Conservation (phyloP, 2,329 filamentous ascomycete species). For the Kalaharituber pfeilii region DNA sequence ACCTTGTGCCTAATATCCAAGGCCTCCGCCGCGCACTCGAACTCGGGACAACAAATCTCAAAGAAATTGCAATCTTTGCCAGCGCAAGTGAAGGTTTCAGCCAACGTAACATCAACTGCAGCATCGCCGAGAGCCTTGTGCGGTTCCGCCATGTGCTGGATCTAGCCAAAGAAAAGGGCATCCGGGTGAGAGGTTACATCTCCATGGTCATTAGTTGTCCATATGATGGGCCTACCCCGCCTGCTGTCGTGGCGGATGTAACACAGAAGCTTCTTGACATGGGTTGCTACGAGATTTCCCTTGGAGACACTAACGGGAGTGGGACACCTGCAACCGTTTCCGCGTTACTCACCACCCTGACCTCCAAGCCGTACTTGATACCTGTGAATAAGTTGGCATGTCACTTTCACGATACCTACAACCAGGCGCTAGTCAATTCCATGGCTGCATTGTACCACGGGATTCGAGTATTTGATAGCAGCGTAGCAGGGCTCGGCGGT, state of each 20-base stretch:
- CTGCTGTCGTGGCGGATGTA: slow-evolving; percentile 46
- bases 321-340: slow-evolving; percentile 38
- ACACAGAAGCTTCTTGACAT: slow-evolving; percentile 58
- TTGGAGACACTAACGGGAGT: slow-evolving; percentile 83
- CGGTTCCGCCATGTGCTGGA: slow-evolving; percentile 54
- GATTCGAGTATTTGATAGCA: slow-evolving; percentile 60
- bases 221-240: slow-evolving; percentile 50
- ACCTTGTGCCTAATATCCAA: slow-evolving; percentile 60
- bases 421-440: slow-evolving; percentile 67
- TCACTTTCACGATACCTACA: slow-evolving; percentile 83
- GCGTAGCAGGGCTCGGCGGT: slow-evolving; percentile 63
- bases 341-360: slow-evolving; percentile 25
- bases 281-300: slow-evolving; percentile 76
- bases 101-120: slow-evolving; percentile 66
- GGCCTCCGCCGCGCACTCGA: slow-evolving; percentile 38
- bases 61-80: slow-evolving; percentile 67
- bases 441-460: slow-evolving; percentile 62
- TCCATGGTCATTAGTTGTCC: slow-evolving; percentile 68
- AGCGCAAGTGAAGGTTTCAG: slow-evolving; percentile 69
- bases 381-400: slow-evolving; percentile 54
- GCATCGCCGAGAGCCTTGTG: slow-evolving; percentile 53
- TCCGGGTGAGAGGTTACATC: slow-evolving; percentile 62
- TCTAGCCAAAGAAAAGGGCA: slow-evolving; percentile 44
- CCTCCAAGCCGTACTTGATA: slow-evolving; percentile 42
- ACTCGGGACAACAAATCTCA: slow-evolving; percentile 22